These are phyloP conservation scores for Claviceps pazoutovae DNA, from an alignment of 2,329 filamentous ascomycete species.

Conservation along the genomic window DNA sequence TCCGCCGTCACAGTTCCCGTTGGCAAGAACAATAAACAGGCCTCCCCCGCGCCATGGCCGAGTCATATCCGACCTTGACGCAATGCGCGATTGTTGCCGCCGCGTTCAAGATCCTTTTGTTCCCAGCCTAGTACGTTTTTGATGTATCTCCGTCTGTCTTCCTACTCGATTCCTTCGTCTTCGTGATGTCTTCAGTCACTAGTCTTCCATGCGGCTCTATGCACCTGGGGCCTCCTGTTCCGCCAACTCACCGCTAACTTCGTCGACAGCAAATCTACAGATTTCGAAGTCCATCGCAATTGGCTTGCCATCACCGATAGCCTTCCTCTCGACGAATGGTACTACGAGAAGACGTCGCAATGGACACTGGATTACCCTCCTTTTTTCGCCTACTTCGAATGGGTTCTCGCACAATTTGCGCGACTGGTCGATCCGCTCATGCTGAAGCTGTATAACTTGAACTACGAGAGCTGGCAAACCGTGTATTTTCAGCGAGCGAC, in stretches of 20 bases:
- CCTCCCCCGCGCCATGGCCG: conserved; percentile 44
- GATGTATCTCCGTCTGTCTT: not conserved
- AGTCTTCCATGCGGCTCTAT: not conserved
- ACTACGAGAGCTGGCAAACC: conserved; percentile 85
- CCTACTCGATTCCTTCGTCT: not conserved
- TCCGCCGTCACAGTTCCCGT: not conserved
- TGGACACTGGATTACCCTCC: conserved; percentile 99
- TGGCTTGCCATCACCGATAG: conserved; percentile 95
- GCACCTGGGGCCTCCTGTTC: not conserved
- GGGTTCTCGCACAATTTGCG: conserved; percentile 71
- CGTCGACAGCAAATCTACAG: conserved; percentile 73
- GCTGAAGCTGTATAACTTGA: conserved; percentile 66
- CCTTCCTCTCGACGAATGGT: conserved; percentile 79
- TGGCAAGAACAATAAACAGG: too few relatives aligned
- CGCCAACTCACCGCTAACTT: not conserved
- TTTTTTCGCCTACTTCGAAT: conserved; percentile 97
- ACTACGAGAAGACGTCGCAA: conserved; percentile 94
- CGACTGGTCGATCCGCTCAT: conserved; percentile 66
- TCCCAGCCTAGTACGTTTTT: conserved; percentile 78
- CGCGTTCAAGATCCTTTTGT: conserved; percentile 81
- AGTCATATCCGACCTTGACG: conserved; percentile 71
- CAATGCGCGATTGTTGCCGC: conserved; percentile 79
- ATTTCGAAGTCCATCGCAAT: conserved; percentile 97
- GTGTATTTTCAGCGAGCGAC: conserved; percentile 85
- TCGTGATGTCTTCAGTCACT: not conserved